Conservation (phyloP, 805 yeast species). For the Metschnikowia lachancei region DNA sequence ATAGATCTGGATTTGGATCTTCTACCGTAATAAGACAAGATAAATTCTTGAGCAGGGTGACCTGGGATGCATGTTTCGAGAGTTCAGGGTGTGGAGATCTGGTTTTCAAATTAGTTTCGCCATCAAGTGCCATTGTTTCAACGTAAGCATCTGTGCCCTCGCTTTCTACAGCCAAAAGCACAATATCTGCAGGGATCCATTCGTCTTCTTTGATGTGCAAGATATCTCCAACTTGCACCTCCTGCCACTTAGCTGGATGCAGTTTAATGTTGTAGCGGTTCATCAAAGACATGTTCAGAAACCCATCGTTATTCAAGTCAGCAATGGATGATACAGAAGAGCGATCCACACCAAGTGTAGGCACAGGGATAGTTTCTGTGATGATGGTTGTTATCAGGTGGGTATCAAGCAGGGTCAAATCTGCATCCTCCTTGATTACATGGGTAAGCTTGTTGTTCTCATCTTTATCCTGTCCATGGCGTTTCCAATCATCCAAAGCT, state of each 20-base stretch:
- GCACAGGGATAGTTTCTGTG: slow-evolving; percentile 35
- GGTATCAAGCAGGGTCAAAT: slow-evolving; percentile 31
- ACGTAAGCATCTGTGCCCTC: slow-evolving; percentile 64
- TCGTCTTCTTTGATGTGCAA: slow-evolving; percentile 73
- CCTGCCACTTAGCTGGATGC: slow-evolving; percentile 58
- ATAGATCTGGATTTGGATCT: slow-evolving; percentile 89
- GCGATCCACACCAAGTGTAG: slow-evolving; percentile 1
- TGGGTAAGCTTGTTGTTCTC: slow-evolving; percentile 59
- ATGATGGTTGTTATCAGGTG: slow-evolving; percentile 39
- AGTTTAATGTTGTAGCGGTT: slow-evolving; percentile 33
- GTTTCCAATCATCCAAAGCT: slow-evolving; percentile 87
- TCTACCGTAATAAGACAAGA: slow-evolving; percentile 64
- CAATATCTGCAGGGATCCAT: slow-evolving; percentile 90
- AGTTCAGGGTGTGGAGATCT: slow-evolving; percentile 66
- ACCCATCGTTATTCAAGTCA: slow-evolving; percentile 7
- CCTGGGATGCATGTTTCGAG: slow-evolving; percentile 48
- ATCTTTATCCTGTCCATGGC: slow-evolving; percentile 79
- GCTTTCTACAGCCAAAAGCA: slow-evolving; percentile 64
- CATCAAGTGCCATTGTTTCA: slow-evolving; percentile 97
- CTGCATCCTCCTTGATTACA: slow-evolving; percentile 32
- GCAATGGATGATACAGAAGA: slow-evolving; percentile 5
- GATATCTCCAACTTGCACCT: slow-evolving; percentile 85
- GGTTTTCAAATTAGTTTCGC: slow-evolving; percentile 89
- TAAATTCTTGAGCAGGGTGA: slow-evolving; percentile 48
- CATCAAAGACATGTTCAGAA: slow-evolving; percentile 16